These are phyloP conservation scores for Usnea hakonensis DNA, from an alignment of 495 filamentous ascomycete genomes.

Conservation along the genomic window DNA sequence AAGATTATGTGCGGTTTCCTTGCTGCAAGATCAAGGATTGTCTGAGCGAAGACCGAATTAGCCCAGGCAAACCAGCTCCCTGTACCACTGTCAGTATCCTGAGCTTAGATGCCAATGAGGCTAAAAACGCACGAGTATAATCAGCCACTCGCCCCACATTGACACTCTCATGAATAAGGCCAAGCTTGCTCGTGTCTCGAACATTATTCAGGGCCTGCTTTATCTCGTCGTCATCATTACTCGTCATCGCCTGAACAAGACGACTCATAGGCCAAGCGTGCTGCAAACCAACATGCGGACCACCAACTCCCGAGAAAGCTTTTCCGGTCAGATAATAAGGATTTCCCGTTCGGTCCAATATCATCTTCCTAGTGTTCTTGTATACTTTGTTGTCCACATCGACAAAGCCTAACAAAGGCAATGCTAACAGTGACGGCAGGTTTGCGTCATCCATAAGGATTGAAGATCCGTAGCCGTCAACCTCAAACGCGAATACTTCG, in stretches of 20 bases:
- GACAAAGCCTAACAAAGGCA: slow-evolving; percentile 84
- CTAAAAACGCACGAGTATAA: slow-evolving; percentile 60
- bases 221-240: slow-evolving; percentile 82
- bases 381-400: slow-evolving; percentile 59
- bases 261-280: slow-evolving; percentile 98
- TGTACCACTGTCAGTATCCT: slow-evolving; percentile 32
- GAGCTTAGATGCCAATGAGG: not conserved
- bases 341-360: slow-evolving; percentile 69
- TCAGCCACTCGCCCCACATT: slow-evolving; percentile 65
- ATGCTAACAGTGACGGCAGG: slow-evolving; percentile 77
- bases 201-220: slow-evolving; percentile 61
- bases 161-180: slow-evolving; percentile 86
- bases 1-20: slow-evolving; percentile 87
- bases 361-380: slow-evolving; percentile 85
- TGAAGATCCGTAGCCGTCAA: slow-evolving; percentile 87
- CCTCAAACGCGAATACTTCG: slow-evolving; percentile 90
- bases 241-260: slow-evolving; percentile 83
- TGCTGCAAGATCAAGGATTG: slow-evolving; percentile 78
- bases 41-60: slow-evolving; percentile 92
- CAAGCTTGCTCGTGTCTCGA: slow-evolving; percentile 60
- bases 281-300: slow-evolving; percentile 67
- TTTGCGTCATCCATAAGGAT: slow-evolving; percentile 98
- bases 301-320: slow-evolving; percentile 85
- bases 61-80: slow-evolving; percentile 97
- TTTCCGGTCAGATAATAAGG: slow-evolving; percentile 79